These are phyloP conservation scores for Pinus tabuliformis DNA, from an alignment of 75 land plant species.

Conservation along the genomic window DNA sequence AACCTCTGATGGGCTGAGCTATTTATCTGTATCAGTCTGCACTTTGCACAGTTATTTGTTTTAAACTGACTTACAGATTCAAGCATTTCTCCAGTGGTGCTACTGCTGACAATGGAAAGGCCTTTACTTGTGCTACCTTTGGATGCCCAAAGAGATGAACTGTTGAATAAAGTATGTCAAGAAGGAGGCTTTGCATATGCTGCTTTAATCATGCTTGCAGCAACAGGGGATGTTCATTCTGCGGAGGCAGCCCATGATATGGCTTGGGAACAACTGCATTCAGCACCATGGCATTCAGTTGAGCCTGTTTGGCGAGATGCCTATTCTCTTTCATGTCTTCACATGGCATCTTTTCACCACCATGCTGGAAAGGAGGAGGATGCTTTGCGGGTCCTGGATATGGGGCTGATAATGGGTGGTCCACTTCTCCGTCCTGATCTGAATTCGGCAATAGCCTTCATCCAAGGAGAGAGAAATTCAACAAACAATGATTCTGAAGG, in stretches of 20 bases:
- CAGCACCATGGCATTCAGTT: slow-evolving; percentile 90
- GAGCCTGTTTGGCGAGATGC: slow-evolving; percentile 87
- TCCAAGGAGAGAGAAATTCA: slow-evolving; percentile 1
- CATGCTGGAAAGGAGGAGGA: slow-evolving; percentile 31
- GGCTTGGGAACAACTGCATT: slow-evolving; percentile 99
- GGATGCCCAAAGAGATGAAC: slow-evolving; percentile 1
- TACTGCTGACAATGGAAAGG: neutral
- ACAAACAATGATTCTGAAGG: neutral
- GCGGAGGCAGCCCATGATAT: slow-evolving; percentile 95
- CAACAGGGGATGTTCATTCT: slow-evolving; percentile 60
- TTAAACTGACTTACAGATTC: neutral
- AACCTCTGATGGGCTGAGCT: too few species aligned
- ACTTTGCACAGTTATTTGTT: too few species aligned
- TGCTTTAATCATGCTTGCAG: slow-evolving; percentile 40
- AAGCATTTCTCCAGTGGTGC: neutral
- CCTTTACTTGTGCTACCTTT: slow-evolving; percentile 1
- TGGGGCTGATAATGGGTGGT: slow-evolving; percentile 96
- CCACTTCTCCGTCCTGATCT: slow-evolving; percentile 47
- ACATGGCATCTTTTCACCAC: slow-evolving; percentile 46
- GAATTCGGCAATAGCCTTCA: slow-evolving; percentile 33
- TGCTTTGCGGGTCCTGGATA: slow-evolving; percentile 74
- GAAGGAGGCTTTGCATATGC: slow-evolving; percentile 81
- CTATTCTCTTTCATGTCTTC: slow-evolving; percentile 82
- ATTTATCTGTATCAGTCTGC: too few species aligned
- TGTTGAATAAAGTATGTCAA: slow-evolving; percentile 14